These are phyloP conservation scores for Lophiotrema nucula DNA, from an alignment of 495 filamentous ascomycete genomes.

Conservation along the genomic window DNA sequence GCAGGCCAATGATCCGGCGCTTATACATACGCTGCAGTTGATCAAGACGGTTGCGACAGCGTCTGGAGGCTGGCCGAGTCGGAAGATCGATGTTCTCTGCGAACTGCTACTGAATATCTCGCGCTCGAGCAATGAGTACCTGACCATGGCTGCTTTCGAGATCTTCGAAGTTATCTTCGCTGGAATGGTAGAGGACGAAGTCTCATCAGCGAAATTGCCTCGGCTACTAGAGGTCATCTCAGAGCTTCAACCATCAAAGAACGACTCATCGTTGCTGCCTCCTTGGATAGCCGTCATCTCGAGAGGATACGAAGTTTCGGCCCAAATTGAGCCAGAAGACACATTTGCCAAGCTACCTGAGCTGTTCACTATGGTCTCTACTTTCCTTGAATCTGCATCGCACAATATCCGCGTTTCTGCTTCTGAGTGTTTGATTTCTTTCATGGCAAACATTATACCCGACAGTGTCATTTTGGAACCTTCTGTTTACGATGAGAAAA, in stretches of 20 bases:
- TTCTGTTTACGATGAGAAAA: constrained; percentile 83
- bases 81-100: constrained; percentile 87
- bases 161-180: constrained; percentile 95
- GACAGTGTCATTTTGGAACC: constrained; percentile 75
- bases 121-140: constrained; percentile 82
- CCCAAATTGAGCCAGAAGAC: constrained; percentile 78
- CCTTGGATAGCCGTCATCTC: constrained; percentile 96
- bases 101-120: constrained; percentile 86
- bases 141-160: constrained; percentile 93
- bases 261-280: constrained; percentile 87
- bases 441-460: constrained; percentile 84
- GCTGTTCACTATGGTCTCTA: constrained; percentile 71
- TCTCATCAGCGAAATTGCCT: constrained; percentile 83
- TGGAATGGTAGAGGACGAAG: constrained; percentile 74
- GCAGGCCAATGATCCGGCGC: constrained; percentile 67
- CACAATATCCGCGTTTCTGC: constrained; percentile 91
- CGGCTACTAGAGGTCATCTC: constrained; percentile 81
- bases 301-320: constrained; percentile 88
- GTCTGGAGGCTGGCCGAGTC: constrained; percentile 94
- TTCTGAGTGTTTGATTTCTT: constrained; percentile 90
- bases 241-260: constrained; percentile 83
- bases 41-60: constrained; percentile 82
- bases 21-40: constrained; percentile 89
- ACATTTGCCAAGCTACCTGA: constrained; percentile 85
- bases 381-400: constrained; percentile 79